Base-by-base conservation (phyloP, 2,329 filamentous ascomycete species). In the Verticillium nonalfalfae region DNA sequence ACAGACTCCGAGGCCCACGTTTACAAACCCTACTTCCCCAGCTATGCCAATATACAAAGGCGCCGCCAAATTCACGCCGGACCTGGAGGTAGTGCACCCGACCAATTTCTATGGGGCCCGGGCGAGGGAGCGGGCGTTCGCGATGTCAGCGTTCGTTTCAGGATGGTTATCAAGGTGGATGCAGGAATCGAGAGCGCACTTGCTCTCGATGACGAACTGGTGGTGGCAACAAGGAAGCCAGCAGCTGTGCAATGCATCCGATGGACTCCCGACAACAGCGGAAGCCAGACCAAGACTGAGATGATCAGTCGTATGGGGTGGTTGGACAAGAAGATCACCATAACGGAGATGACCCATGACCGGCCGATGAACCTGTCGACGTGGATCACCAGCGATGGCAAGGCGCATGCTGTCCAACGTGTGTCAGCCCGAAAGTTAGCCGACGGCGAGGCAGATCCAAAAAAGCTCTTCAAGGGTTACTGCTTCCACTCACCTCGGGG, bases 121-220 rank as follows among this genome's bases (percentile, higher is more conserved):
- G 93, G 93, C 38, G 95, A 97, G 73, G 90, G 90, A 10, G 84
- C 84, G 57, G 91, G 91, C 3, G 88, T 97, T 58, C 85, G 87
- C 59, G 95, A 99, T 75, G 86, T 96, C 61, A 96, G 90, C 68
- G 83, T 99, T 57, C 90, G 92, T 11, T 99, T 99, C 75, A 86
- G 94, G 61, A 97, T 97, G 90, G 94, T 97, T 14, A 98, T 99
- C 71, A 96, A 96, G 72, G 92, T 99, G 18, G 95, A 99, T 75
- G 95, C 95, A 2, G 95, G 95, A 2, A 97, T 99, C 68, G 88
- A 88, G 67, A 91, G 88, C 69, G 92, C 91, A 11, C 78, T 98
- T 60, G 94, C 95, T 2, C 82, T 98, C 26, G 95, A 98, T 66
- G 91, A 97, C 61, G 95, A 98, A 74, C 80, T 99, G 50, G 82